Evolutionary conservation across 495 filamentous ascomycete species (phyloP).

Genomic region (Hyaloscypha finlandica): DNA sequence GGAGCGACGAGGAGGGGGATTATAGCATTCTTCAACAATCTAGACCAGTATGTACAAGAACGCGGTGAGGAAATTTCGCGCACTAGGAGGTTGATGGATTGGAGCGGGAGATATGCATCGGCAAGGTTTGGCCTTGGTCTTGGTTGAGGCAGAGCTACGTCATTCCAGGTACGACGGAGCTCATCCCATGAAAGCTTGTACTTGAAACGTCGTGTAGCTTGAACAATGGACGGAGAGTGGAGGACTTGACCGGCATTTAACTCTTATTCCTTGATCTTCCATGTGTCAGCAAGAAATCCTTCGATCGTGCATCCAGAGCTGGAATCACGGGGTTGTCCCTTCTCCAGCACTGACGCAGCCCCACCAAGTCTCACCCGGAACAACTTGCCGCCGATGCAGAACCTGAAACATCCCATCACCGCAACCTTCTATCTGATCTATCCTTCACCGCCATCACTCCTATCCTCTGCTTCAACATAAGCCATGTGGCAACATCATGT

Average conservation of each 20-base stretch:
- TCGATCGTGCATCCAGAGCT: background rate
- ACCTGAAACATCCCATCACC: too few relatives aligned
- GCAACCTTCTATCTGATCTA: too few relatives aligned
- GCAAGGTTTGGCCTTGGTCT: background rate
- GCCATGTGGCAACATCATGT: too few relatives aligned
- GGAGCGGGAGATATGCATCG: background rate
- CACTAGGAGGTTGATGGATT: background rate
- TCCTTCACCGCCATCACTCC: too few relatives aligned
- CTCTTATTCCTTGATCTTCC: background rate
- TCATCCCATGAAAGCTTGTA: background rate
- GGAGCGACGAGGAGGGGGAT: background rate
- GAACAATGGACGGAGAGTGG: background rate
- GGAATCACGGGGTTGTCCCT: background rate
- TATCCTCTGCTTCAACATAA: too few relatives aligned
- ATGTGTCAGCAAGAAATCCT: background rate
- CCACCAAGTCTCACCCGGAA: background rate
- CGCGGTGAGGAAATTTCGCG: background rate
- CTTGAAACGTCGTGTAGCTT: background rate
- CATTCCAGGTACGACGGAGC: background rate
- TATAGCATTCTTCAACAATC: background rate
- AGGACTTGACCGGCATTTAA: background rate
- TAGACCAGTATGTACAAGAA: background rate
- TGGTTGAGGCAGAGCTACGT: background rate
- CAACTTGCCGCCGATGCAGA: background rate
- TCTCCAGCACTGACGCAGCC: background rate